A percentile compares a stretch with the other conserved stretches of the same genome.
Conservation (phyloP, 768 basidiomycete genomes). For the Mycena sanguinolenta region DNA sequence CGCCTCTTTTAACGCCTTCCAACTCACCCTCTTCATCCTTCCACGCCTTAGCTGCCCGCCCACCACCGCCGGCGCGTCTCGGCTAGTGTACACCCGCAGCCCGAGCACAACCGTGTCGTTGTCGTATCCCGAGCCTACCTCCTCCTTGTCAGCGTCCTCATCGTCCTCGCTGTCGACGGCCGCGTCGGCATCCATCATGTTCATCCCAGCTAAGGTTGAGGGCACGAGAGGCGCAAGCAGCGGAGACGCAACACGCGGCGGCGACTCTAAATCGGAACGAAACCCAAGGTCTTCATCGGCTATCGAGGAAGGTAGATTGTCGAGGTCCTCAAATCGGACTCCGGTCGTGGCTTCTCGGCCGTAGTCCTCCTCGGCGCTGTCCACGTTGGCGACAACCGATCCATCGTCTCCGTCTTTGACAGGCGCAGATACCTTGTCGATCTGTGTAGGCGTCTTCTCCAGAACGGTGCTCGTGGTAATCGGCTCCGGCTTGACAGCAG, state of each 20-base stretch:
- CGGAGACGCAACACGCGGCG: background rate
- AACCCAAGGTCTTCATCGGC: conserved; percentile 34
- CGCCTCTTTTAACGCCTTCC: conserved; percentile 15
- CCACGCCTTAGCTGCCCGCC: conserved; percentile 50
- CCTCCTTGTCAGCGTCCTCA: too few relatives aligned
- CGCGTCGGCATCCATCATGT: too few relatives aligned
- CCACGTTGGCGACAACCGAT: too few relatives aligned
- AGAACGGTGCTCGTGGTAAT: too few relatives aligned
- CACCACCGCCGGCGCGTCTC: conserved; percentile 45
- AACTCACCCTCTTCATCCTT: conserved; percentile 35
- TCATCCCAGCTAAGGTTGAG: too few relatives aligned
- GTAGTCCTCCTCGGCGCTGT: too few relatives aligned
- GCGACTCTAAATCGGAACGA: too few relatives aligned
- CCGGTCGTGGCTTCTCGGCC: too few relatives aligned
- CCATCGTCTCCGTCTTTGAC: too few relatives aligned
- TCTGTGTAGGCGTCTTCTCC: background rate
- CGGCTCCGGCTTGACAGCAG: too few relatives aligned
- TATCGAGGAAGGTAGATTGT: conserved; percentile 30
- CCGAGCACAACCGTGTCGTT: conserved; percentile 49
- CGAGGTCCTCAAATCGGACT: too few relatives aligned
- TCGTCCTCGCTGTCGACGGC: background rate
- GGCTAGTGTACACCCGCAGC: conserved; percentile 56
- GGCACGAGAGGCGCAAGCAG: background rate
- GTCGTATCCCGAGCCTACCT: conserved; percentile 9
- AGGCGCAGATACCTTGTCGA: background rate